Evolutionary conservation across 2,329 filamentous ascomycete species (phyloP).

Genomic region (Phyllosticta citribraziliensis): DNA sequence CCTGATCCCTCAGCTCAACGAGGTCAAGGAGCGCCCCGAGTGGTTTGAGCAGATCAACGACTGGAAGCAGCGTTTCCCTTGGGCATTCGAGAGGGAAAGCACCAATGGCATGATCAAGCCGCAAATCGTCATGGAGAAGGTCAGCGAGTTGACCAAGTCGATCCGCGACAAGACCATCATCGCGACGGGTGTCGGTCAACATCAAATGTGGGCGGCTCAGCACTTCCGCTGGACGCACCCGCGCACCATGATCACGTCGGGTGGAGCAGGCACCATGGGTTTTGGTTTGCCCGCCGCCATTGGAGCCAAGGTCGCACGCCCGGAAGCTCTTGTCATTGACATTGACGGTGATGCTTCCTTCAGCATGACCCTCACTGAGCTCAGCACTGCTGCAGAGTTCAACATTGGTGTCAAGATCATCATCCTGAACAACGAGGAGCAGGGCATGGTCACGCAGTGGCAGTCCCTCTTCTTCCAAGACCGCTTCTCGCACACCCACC

Average conservation of each 20-base stretch:
- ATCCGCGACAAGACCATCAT: conserved; percentile 82
- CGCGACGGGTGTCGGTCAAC: conserved; percentile 88
- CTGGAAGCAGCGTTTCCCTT: conserved; percentile 90
- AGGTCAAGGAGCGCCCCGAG: conserved; percentile 57
- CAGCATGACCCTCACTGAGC: conserved; percentile 95
- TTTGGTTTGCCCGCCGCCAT: conserved; percentile 91
- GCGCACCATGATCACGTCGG: conserved; percentile 90
- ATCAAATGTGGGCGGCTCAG: conserved; percentile 98
- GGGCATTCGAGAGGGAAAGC: conserved; percentile 72
- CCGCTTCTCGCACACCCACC: conserved; percentile 84
- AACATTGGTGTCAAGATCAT: conserved; percentile 95
- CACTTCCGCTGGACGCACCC: conserved; percentile 92
- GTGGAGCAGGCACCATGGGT: conserved; percentile 93
- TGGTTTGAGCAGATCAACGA: conserved; percentile 85
- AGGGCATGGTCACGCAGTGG: conserved; percentile 99
- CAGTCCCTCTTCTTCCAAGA: conserved; percentile 97
- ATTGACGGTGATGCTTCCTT: conserved; percentile 99
- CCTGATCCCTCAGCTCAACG: conserved; percentile 63
- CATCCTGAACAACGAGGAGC: conserved; percentile 92
- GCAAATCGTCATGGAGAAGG: conserved; percentile 81
- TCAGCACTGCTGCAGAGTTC: conserved; percentile 88
- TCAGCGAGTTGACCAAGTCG: conserved; percentile 71
- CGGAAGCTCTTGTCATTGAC: conserved; percentile 80
- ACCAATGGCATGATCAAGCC: conserved; percentile 80
- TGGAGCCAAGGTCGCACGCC: conserved; percentile 78